Conservation (phyloP, 441 rosid genomes). For the Croton laevigatus region DNA sequence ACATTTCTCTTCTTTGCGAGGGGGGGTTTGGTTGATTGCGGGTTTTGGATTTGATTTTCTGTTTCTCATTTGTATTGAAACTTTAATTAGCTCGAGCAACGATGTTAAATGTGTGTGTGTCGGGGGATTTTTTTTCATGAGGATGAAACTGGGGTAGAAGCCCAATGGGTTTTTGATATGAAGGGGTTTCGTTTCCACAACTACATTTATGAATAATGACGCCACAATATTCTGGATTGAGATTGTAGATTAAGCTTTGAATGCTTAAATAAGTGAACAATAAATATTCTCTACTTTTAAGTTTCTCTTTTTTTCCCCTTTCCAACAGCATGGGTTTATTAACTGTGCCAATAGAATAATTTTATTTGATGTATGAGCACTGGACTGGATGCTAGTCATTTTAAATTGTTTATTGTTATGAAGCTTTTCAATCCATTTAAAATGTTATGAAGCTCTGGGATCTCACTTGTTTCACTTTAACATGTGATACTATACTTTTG, state of each 20-base stretch:
- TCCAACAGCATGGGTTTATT: too few species aligned
- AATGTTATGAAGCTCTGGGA: neutral
- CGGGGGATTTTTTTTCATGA: neutral
- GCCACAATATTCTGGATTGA: neutral
- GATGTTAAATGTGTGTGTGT: neutral
- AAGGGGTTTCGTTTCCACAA: too few species aligned
- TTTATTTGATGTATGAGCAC: neutral
- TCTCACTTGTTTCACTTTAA: neutral
- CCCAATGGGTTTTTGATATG: too few species aligned
- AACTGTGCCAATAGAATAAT: neutral
- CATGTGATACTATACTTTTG: neutral
- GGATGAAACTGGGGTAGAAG: too few species aligned
- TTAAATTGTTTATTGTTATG: neutral
- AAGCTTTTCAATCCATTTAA: neutral
- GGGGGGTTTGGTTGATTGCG: neutral
- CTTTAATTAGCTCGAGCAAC: conserved; percentile 5
- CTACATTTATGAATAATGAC: neutral
- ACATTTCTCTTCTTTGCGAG: neutral
- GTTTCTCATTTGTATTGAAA: neutral
- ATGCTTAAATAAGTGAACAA: neutral
- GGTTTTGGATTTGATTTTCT: neutral
- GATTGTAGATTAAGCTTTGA: neutral
- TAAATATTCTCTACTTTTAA: neutral
- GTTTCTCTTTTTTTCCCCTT: too few species aligned
- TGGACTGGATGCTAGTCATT: neutral